Conservation (phyloP, 768 basidiomycete genomes). For the Chalciporus sphaerocephalus region DNA sequence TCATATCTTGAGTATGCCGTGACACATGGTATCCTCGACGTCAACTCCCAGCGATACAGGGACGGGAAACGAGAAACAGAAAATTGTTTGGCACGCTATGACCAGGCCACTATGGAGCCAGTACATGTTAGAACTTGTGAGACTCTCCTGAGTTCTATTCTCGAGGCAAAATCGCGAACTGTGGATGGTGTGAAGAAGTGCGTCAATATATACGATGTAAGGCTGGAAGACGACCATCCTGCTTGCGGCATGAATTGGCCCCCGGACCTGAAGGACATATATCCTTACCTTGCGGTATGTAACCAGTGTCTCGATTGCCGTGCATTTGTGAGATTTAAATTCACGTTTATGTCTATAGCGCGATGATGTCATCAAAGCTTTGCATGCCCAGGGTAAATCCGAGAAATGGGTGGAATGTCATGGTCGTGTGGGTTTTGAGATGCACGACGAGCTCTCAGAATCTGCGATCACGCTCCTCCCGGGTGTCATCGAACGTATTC, state of each 20-base stretch:
- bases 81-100: conserved; percentile 48
- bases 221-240: conserved; percentile 78
- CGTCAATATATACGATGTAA: conserved; percentile 92
- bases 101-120: conserved; percentile 45
- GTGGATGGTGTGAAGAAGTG: conserved; percentile 70
- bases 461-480: conserved; percentile 79
- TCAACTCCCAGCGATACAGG: conserved; percentile 65
- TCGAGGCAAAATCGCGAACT: conserved; percentile 17
- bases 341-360: conserved; percentile 46
- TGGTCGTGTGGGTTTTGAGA: conserved; percentile 55
- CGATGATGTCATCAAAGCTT: conserved; percentile 69
- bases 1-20: conserved; percentile 84
- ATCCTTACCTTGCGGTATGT: conserved; percentile 75
- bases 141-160: conserved; percentile 46
- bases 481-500: conserved; percentile 68
- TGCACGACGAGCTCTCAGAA: conserved; percentile 51
- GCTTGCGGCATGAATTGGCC: conserved; percentile 99
- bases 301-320: background rate
- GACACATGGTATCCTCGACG: conserved; percentile 72
- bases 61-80: conserved; percentile 53
- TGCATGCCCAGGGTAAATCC: conserved; percentile 76
- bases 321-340: background rate
- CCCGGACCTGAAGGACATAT: conserved; percentile 72
- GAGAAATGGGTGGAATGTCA: conserved; percentile 89
- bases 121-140: conserved; percentile 59